Base-by-base conservation (phyloP, 345 rosid species). In the Gossypium australe region DNA sequence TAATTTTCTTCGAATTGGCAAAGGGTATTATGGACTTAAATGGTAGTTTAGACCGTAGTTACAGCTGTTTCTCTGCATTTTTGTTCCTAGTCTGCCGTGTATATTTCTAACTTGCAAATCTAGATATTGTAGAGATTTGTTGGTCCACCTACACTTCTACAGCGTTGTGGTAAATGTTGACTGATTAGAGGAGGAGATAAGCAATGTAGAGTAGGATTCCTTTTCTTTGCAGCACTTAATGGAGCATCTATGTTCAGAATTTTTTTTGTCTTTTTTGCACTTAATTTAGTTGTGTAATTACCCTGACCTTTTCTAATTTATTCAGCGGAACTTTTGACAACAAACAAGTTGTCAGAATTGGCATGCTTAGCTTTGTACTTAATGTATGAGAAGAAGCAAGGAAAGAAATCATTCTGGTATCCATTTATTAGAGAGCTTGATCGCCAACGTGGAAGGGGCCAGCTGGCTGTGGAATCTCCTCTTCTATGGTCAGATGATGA, bases 361-460 rank as follows among this genome's bases (percentile, higher is more conserved):
- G 98, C 98, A 63, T 94, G 98, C 80, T 82, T 94, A 83, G 97
- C 98, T 69, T 79, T 94, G 86, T 90, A 94, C 81, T 84, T 94
- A 73, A 94, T 94, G 98, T 94, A 94, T 81, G 98, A 94, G 86
- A 92, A 92, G 89, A 92, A 94, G 80, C 97, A 94, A 86, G 98
- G 97, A 47, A 89, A 86, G 84, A 86, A 89, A 72, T 94, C 98
- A 24, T 90, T 92, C 13, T 94, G 98, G 98, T 86, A 90, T 80
- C 98, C 98, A 0, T 94, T 89, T 77, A 94, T 94, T 73, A 83
- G 87, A 84, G 98, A 94, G 85, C 98, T 94, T 73, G 98, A 94
- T 87, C 98, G 97, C 51, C 98, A 94, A 79, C 84, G 98, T 67
- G 98, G 98, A 47, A 81, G 98, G 77, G 97, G 97, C 18, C 98